Percentiles rank a stretch among this genome's conserved stretches.
phyloP scores from a whole-genome alignment of 2,329 filamentous ascomycete genomes.

The Aspergillus fischeri region DNA sequence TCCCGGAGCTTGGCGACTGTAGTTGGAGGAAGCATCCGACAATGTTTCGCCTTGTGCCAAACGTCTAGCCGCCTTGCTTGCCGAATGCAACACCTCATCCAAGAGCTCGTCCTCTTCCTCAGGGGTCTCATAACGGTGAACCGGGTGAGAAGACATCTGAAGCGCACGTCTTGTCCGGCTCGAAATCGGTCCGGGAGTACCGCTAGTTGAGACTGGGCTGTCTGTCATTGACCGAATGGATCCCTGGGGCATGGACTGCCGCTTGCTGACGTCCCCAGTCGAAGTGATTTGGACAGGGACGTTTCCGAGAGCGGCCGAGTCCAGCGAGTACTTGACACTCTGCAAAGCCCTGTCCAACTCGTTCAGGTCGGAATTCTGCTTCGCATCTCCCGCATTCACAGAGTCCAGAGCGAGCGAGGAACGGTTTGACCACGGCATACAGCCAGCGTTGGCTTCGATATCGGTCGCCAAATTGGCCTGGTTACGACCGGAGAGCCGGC shows the following conservation, averaged over 20 bases:
- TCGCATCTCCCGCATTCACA: slow-evolving; percentile 45
- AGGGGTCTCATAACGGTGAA: slow-evolving; percentile 85
- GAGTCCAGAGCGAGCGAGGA: slow-evolving; percentile 76
- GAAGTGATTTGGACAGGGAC: slow-evolving; percentile 34
- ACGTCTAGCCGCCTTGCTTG: slow-evolving; percentile 68
- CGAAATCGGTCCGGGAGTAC: slow-evolving; percentile 56
- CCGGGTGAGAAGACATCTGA: slow-evolving; percentile 64
- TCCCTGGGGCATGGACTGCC: slow-evolving; percentile 38
- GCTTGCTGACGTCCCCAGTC: slow-evolving; percentile 31
- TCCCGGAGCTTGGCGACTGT: slow-evolving; percentile 36
- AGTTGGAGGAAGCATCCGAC: slow-evolving; percentile 52
- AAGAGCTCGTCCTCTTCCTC: slow-evolving; percentile 95
- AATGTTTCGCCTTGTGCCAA: slow-evolving; percentile 51
- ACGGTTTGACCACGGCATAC: slow-evolving; percentile 81
- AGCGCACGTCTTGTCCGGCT: slow-evolving; percentile 77
- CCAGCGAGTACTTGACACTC: slow-evolving; percentile 56
- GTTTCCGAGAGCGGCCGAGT: slow-evolving; percentile 38
- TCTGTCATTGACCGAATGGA: slow-evolving; percentile 28
- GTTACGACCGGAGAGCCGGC: slow-evolving; percentile 86
- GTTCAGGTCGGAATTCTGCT: slow-evolving; percentile 50
- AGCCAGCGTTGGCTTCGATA: slow-evolving; percentile 87
- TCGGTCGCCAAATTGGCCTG: slow-evolving; percentile 78
- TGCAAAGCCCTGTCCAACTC: slow-evolving; percentile 61
- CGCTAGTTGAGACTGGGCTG: slow-evolving; percentile 23
- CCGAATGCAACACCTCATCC: slow-evolving; percentile 79